Base-by-base conservation (phyloP, 2,329 filamentous ascomycete species). In the Zarea fungicola region DNA sequence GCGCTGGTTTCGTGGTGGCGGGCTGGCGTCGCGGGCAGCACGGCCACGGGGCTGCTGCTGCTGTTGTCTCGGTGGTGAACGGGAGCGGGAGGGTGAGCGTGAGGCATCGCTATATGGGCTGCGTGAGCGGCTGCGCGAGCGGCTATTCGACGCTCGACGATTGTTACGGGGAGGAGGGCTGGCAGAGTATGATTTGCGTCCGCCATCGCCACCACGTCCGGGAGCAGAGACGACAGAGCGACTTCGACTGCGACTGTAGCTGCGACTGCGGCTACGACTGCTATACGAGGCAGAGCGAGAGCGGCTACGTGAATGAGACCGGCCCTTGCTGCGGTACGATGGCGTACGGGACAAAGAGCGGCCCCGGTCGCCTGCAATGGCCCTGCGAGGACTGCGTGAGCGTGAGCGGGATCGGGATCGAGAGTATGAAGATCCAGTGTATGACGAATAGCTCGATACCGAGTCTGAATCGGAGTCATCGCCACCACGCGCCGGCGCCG, bases 381-480 rank as follows among this genome's bases (percentile, higher is more conserved):
- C 10, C 7, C 54, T 54, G 31, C 57, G 54, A 42, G 57, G 16
- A 50, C 58, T 50, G 10, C 36, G 54, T 5, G 57, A 55, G 5
- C 41, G 52, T 6, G 73, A 73, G 25, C 66, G 65, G 39, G 73
- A 76, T 11, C 62, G 62, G 3, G 72, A 74, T 23, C 67, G 66
- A 11, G 72, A 71, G 35, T 64, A 64, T 1, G 74, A 73, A 13
- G 80, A 83, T 37, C 77, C 76, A 1, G 78, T 80, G 61, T 88
- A 87, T 18, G 86, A 89, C 0, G 84, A 89, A 62, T 90, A 92
- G 67, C 85, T 89, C 8, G 85, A 89, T 9, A 83, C 81, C 0
- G 84, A 89, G 39, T 87, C 85, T 0, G 83, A 83, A 52, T 85
- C 83, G 1, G 83, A 84, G 42, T 81, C 73, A 16, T 48, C 29